Evolutionary conservation across 2,329 filamentous ascomycete species (phyloP), one percentile per base, ranked within the genome.

Genomic region (Microsporum ferrugineum): DNA sequence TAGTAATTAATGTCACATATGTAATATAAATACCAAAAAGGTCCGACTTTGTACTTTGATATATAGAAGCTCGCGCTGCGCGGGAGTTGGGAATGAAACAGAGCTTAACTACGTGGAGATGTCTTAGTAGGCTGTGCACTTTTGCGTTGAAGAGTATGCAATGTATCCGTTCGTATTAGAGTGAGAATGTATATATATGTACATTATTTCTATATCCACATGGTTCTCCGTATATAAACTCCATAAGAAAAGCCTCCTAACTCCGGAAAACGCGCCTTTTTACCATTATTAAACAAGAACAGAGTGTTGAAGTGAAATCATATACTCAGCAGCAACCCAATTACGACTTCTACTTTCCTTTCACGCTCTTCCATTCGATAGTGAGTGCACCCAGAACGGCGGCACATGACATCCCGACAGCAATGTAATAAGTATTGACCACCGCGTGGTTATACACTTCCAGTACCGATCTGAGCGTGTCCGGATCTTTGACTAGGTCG

Each of bases 371-470:
- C 61, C 61, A 62, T 34, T 62, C 47, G 27, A 62, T 57, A n/a
- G 34, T 36, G 3, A 47, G n/a, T 14, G 39, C 47, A 53, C 39
- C 53, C 2, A 60, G 3, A 4, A 61, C 29, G 2, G 59, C 33
- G 5, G 31, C 31, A 8, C 39, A 34, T 2, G 64, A 58, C 67
- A 57, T 34, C 17, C 36, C 59, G 38, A 61, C 31, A 2, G 36
- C 36, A 23, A 51, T 31, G 34, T 45, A 57, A 14, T 57, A 77
- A 0, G 73, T 72, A 49, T 74, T 63, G 5, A 70, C 72, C 23
- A 77, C 64, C 2, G 74, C 70, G 8, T 65, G 63, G 47, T 74
- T 76, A 62, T 76, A 77, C 4, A 71, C 73, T 39, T 62, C 17
- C 27, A 74, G 61, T 0, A 76, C 73, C 0, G 62, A 65, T 0